Base-by-base conservation (phyloP, 1,139 yeast genomes). In the Kodamaea fungicola region DNA sequence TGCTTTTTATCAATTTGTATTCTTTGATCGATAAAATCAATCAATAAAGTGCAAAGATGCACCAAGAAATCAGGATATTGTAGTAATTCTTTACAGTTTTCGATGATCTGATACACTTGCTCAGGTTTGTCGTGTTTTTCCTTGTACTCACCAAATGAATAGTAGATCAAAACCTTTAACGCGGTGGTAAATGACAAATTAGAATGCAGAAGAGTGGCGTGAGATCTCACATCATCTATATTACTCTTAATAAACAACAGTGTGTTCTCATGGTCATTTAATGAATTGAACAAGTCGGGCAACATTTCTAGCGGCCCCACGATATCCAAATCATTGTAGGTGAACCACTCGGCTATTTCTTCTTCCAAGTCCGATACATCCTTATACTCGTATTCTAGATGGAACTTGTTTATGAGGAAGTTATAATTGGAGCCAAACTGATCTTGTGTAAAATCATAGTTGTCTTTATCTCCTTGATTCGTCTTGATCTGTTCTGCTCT, bases 331-430 rank as follows among this genome's bases (percentile, higher is more conserved):
- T 83, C 92, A 32, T 66, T 58, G 30, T 53, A 52, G 5, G 76
- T 65, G 49, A 83, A 83, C 94, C 94, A 83, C 35, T 80, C 83
- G 30, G 70, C 65, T 13, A 83, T 44, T 45, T 82, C 88, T 4
- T 60, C 57, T 8, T 55, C 54, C 22, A 81, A 58, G 0, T 54
- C 49, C 5, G 63, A 65, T 21, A 54, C 50, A 40, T 78, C 83
- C 8, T 52, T 38, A 42, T 71, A 64, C 2, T 63, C 55, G 59
- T 76, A 83, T 2, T 70, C 61, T n/a, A 84, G 51, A 38, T 61
- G 63, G 13, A 61, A 57, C 39, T 63, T 63, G 22, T 63, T 63
- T 12, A 62, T 50, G 27, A 68, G 51, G 37, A 67, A 66, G 35
- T 54, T 69, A 28, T 48, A 50, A 22, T 48, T 45, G 30, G 41